Evolutionary conservation across 2,329 filamentous ascomycete genomes (phyloP).

Genomic region (Huntiella omanensis): DNA sequence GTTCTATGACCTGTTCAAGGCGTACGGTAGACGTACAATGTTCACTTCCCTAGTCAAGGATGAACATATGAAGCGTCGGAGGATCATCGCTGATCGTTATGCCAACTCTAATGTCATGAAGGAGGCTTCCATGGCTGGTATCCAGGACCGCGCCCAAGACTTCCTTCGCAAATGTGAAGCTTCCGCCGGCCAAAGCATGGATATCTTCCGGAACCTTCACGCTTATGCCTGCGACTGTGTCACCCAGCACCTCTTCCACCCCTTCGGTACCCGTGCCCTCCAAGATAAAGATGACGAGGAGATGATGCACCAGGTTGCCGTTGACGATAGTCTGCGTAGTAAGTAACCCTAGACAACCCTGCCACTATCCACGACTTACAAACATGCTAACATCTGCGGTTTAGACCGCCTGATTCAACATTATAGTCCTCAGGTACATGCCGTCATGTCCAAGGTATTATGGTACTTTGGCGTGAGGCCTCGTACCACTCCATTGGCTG

Average conservation of each 20-base stretch:
- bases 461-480: slow-evolving; percentile 29
- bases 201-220: slow-evolving; percentile 46
- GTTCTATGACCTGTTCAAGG: slow-evolving; percentile 42
- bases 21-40: slow-evolving; percentile 41
- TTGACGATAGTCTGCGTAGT: slow-evolving; percentile 50
- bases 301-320: slow-evolving; percentile 50
- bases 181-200: slow-evolving; percentile 27
- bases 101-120: slow-evolving; percentile 49
- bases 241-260: slow-evolving; percentile 51
- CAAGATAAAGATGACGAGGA: slow-evolving; percentile 34
- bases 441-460: slow-evolving; percentile 26
- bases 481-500: slow-evolving; percentile 37
- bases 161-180: slow-evolving; percentile 35
- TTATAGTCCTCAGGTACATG: slow-evolving; percentile 34
- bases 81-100: slow-evolving; percentile 46
- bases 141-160: slow-evolving; percentile 34
- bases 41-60: slow-evolving; percentile 38
- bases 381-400: background rate
- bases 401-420: slow-evolving; percentile 39
- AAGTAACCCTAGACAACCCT: slow-evolving; percentile 15
- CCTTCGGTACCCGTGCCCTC: slow-evolving; percentile 42
- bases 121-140: slow-evolving; percentile 32
- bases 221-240: slow-evolving; percentile 52
- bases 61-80: slow-evolving; percentile 44
- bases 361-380: background rate